These are phyloP conservation scores for Acer negundo DNA, from an alignment of 345 rosid species.

Conservation along the genomic window DNA sequence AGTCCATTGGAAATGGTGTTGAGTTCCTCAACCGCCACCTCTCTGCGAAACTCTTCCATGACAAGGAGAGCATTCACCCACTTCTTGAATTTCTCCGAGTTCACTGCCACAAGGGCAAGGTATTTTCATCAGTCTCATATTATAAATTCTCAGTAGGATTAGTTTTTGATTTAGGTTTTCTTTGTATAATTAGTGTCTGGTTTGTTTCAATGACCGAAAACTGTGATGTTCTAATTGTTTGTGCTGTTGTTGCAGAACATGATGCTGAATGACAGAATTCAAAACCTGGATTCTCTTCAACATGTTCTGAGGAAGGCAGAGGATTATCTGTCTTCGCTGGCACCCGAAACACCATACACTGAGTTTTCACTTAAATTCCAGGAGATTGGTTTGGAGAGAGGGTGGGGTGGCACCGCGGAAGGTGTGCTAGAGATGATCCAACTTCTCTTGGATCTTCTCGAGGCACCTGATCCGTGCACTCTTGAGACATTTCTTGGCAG, in stretches of 20 bases:
- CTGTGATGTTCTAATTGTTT: neutral
- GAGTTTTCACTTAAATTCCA: slow-evolving; percentile 77
- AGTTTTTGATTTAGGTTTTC: too few relatives aligned
- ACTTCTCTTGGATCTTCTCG: slow-evolving; percentile 90
- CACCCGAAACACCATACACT: slow-evolving; percentile 55
- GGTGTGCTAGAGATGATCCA: slow-evolving; percentile 86
- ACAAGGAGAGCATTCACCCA: slow-evolving; percentile 92
- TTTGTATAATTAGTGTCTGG: too few relatives aligned
- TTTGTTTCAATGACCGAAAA: neutral
- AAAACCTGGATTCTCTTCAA: slow-evolving; percentile 64
- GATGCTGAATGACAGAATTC: slow-evolving; percentile 80
- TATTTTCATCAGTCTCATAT: slow-evolving; percentile 14
- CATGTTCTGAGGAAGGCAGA: slow-evolving; percentile 85
- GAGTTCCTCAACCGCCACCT: slow-evolving; percentile 98
- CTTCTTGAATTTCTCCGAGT: slow-evolving; percentile 81
- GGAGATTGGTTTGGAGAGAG: slow-evolving; percentile 91
- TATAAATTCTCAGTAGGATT: neutral
- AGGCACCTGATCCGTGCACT: slow-evolving; percentile 96
- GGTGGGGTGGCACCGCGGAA: slow-evolving; percentile 89
- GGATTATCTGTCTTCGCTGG: slow-evolving; percentile 60
- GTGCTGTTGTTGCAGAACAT: slow-evolving; percentile 53
- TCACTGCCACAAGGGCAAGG: slow-evolving; percentile 89
- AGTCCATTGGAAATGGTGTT: slow-evolving; percentile 92
- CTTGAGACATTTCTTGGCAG: slow-evolving; percentile 87
- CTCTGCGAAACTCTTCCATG: slow-evolving; percentile 91